Base-by-base conservation (phyloP, 305 asterid species). In the Fraxinus paxiana region DNA sequence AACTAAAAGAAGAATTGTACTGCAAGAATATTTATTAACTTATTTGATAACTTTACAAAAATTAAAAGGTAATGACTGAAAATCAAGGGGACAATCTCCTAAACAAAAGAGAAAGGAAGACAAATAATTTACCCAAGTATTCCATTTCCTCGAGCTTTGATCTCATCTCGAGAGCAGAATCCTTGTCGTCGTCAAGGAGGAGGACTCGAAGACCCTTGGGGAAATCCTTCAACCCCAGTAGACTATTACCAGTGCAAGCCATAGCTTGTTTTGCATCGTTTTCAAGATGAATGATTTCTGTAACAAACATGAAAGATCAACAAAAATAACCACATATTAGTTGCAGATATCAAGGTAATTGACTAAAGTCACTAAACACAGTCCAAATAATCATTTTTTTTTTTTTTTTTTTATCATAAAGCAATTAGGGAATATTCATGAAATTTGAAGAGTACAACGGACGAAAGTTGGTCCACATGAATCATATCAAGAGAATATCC, bases 121-220 rank as follows among this genome's bases (percentile, higher is more conserved):
- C 28, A 51, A 48, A 69, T 70, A 54, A 22, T 17, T 85, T 73
- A 88, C 92, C 92, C 51, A 81, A 71, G 63, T 87, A 88, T 15
- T 87, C 87, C 92, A 88, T 84, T 76, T 81, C 83, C 76, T 87
- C 88, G 54, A 88, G 90, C 81, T 84, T 87, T 18, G 85, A 75
- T 84, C 72, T 88, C 88, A 87, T 85, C 81, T 80, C 83, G 22
- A 77, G 71, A 6, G 86, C 83, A 77, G 85, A 87, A 74, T 46
- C 65, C 70, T 22, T 56, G 41, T 87, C 88, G 38, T 82, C 76
- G 41, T 87, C 88, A 34, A 88, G 86, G 51, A 88, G 89, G 20
- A 88, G 88, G 80, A 88, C 92, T n/a, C 81, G 84, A 86, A 88
- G 89, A 22, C 92, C 92, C 80, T 85, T 88, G 2, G 92, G 92